Conservation (phyloP, 2,329 filamentous ascomycete genomes). For the Fusarium robinianum region DNA sequence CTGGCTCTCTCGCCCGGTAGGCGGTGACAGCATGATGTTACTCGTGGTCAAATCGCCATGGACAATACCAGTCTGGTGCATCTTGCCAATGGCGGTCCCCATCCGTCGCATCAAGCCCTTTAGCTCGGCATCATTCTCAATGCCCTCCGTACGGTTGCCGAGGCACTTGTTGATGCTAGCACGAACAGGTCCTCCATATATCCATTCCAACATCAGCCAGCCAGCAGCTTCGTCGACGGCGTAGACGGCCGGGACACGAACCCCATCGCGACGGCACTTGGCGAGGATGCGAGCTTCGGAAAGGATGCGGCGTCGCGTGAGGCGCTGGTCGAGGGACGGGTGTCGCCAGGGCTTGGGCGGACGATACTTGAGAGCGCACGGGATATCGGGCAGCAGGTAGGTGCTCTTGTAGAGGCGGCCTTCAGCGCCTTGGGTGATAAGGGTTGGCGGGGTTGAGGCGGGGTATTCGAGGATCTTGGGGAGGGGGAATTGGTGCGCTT, state of each 20-base stretch:
- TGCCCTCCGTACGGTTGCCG: slow-evolving; percentile 47
- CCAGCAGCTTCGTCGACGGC: slow-evolving; percentile 66
- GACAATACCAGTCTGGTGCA: slow-evolving; percentile 85
- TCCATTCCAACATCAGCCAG: slow-evolving; percentile 86
- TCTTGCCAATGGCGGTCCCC: slow-evolving; percentile 69
- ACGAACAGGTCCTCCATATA: slow-evolving; percentile 73
- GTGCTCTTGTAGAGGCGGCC: slow-evolving; percentile 88
- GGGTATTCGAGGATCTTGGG: slow-evolving; percentile 68
- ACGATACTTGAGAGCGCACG: slow-evolving; percentile 87
- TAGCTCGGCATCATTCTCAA: slow-evolving; percentile 55
- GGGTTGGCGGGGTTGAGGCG: slow-evolving; percentile 61
- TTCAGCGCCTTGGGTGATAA: slow-evolving; percentile 94
- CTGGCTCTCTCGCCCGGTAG: slow-evolving; percentile 28
- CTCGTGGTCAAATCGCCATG: slow-evolving; percentile 97
- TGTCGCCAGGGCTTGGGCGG: slow-evolving; percentile 92
- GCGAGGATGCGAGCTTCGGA: slow-evolving; percentile 86
- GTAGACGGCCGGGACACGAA: slow-evolving; percentile 81
- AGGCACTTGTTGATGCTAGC: slow-evolving; percentile 72
- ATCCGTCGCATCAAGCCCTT: slow-evolving; percentile 70
- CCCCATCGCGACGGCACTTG: slow-evolving; percentile 76
- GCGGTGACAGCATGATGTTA: slow-evolving; percentile 79
- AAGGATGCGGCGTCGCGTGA: slow-evolving; percentile 85
- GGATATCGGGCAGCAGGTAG: slow-evolving; percentile 69
- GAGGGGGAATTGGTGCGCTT: slow-evolving; percentile 52
- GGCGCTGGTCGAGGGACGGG: slow-evolving; percentile 80